Conservation (phyloP, 257 asterid species). For the Mitragyna speciosa region DNA sequence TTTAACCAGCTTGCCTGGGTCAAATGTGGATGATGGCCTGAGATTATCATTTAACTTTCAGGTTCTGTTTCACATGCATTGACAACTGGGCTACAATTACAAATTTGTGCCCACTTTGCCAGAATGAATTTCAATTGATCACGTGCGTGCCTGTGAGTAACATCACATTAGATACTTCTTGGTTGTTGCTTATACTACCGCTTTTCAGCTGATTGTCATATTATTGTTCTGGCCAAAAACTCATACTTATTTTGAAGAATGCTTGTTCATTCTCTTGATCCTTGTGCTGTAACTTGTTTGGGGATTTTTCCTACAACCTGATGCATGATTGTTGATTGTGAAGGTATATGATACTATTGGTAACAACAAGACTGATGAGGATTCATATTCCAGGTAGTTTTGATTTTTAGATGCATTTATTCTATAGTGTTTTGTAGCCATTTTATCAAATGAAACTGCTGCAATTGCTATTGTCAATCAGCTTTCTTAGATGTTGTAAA, state of each 20-base stretch:
- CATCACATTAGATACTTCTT: conserved; percentile 12
- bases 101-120: conserved; percentile 96
- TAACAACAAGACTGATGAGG: conserved; percentile 77
- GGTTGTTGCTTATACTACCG: neutral
- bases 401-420: neutral
- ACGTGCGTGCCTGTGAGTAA: conserved; percentile 99
- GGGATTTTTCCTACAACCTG: conserved; percentile 3
- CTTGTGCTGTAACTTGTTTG: neutral
- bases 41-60: conserved; percentile 43
- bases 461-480: neutral
- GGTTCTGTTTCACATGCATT: conserved; percentile 99
- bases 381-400: conserved; percentile 60
- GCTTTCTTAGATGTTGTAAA: neutral
- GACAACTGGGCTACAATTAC: conserved; percentile 99
- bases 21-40: conserved; percentile 23
- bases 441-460: conserved; percentile 1
- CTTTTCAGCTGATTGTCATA: conserved; percentile 12
- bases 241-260: conserved; percentile 3
- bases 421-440: neutral
- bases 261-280: neutral
- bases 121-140: conserved; percentile 92
- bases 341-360: conserved; percentile 96
- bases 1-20: conserved; percentile 17
- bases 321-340: conserved; percentile 33
- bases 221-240: neutral